These are phyloP conservation scores for Alternaria panax DNA, from an alignment of 2,329 filamentous ascomycete species.

Conservation along the genomic window DNA sequence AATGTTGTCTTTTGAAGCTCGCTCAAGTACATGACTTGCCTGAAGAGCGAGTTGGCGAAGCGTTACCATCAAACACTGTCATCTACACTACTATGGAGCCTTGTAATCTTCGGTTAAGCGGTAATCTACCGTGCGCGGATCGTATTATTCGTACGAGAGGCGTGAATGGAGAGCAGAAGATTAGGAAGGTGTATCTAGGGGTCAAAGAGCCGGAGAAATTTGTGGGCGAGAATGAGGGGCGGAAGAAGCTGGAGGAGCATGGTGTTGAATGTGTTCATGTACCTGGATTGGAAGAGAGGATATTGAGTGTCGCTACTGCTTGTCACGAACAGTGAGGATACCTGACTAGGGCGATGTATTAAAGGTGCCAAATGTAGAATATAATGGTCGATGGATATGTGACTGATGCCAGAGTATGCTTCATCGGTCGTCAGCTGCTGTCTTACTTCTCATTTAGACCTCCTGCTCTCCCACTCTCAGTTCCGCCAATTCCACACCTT, in stretches of 20 bases:
- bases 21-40: conserved; percentile 47
- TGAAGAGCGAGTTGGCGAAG: conserved; percentile 63
- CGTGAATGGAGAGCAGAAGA: conserved; percentile 60
- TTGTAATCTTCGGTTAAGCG: conserved; percentile 75
- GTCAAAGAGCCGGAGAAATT: conserved; percentile 91
- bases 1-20: conserved; percentile 85
- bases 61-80: conserved; percentile 62
- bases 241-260: conserved; percentile 70
- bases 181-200: conserved; percentile 84
- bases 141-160: conserved; percentile 67
- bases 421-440: neutral
- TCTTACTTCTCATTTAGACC: conserved; percentile 57
- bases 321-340: conserved; percentile 66
- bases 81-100: conserved; percentile 96
- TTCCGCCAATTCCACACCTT: conserved; percentile 60
- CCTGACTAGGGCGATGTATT: neutral
- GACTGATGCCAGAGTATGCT: too few relatives aligned
- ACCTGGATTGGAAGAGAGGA: conserved; percentile 78
- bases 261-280: conserved; percentile 79
- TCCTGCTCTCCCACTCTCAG: conserved; percentile 75
- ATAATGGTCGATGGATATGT: too few relatives aligned
- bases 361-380: neutral
- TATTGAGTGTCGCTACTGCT: conserved; percentile 80
- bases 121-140: conserved; percentile 79
- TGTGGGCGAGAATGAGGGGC: conserved; percentile 81